Evolutionary conservation across 768 basidiomycete species (phyloP), one percentile per base, ranked within the genome.

Genomic region (Trametopsis cervina): DNA sequence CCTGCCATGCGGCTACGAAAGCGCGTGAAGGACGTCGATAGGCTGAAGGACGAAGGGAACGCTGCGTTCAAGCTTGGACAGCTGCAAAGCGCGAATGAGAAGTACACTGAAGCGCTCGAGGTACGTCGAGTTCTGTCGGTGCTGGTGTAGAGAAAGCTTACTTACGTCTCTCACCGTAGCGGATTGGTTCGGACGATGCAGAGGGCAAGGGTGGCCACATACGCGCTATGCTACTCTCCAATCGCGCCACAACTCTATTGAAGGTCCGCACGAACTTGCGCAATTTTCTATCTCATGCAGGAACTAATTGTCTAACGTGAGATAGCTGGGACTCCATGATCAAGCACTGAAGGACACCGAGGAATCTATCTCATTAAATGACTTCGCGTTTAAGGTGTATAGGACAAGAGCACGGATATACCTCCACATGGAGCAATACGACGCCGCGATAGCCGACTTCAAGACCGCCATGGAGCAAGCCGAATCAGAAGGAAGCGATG

Each of bases 11-110:
- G 74, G 38, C 66, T 92, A 45, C 76, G 90, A 37, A 85, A 81
- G 62, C 78, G 87, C 4, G 74, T 89, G n/a, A 86, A 84, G 55
- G 85, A 87, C 26, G 80, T 94, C 15, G 90, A 94, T 52, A 70
- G 79, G 49, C 61, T 85, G 37, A 93, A 93, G 59, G 90, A 92
- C 53, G 89, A 89, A 53, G 91, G 91, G 0, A 93, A 94, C 54
- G 58, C 63, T 1, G 73, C 78, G 1, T 94, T 93, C 67, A 90
- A 91, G 64, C 47, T 58, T 0, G 74, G 75, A 2, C 71, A 70
- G 48, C 65, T 80, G 26, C 57, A 72, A 23, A 83, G 85, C 18
- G 91, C 91, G 0, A 63, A 81, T 6, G 70, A 72, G 0, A 81
- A 76, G 56, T 94, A 94, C 58, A 70, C 71, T 3, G 83, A 85